Evolutionary conservation across 2,329 filamentous ascomycete genomes (phyloP).

Genomic region (Furcasterigmium sp.): DNA sequence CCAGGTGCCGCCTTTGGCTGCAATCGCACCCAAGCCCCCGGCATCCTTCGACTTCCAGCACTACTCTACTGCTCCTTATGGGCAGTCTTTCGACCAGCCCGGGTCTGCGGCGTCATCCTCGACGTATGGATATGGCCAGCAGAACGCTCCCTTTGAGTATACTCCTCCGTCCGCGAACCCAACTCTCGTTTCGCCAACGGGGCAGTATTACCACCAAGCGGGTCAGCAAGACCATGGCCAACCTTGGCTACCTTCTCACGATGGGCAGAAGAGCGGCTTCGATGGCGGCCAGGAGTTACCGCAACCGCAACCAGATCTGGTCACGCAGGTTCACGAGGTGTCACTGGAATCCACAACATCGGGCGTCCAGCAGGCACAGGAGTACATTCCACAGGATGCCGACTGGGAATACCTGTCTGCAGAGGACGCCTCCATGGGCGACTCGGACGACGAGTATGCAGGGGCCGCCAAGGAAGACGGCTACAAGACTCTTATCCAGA

Average conservation of each 20-base stretch:
- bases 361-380: not conserved
- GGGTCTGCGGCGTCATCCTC: not conserved
- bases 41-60: slow-evolving; percentile 26
- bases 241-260: not conserved
- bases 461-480: slow-evolving; percentile 29
- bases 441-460: slow-evolving; percentile 51
- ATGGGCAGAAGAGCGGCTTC: slow-evolving; percentile 2
- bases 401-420: slow-evolving; percentile 41
- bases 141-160: not conserved
- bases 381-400: not conserved
- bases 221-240: slow-evolving; percentile 1
- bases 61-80: slow-evolving; percentile 15
- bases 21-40: slow-evolving; percentile 49
- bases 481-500: slow-evolving; percentile 32
- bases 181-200: slow-evolving; percentile 6
- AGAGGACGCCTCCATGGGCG: slow-evolving; percentile 57
- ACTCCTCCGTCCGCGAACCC: slow-evolving; percentile 1
- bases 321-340: too few species aligned
- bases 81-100: slow-evolving; percentile 4
- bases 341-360: too few species aligned
- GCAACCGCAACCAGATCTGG: too few species aligned
- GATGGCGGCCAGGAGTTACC: not conserved
- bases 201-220: slow-evolving; percentile 9
- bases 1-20: slow-evolving; percentile 31
- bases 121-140: not conserved